A percentile compares a stretch with the other conserved stretches of the same genome.
Conservation (phyloP, 2,329 filamentous ascomycete genomes). For the Fusarium staphyleae region DNA sequence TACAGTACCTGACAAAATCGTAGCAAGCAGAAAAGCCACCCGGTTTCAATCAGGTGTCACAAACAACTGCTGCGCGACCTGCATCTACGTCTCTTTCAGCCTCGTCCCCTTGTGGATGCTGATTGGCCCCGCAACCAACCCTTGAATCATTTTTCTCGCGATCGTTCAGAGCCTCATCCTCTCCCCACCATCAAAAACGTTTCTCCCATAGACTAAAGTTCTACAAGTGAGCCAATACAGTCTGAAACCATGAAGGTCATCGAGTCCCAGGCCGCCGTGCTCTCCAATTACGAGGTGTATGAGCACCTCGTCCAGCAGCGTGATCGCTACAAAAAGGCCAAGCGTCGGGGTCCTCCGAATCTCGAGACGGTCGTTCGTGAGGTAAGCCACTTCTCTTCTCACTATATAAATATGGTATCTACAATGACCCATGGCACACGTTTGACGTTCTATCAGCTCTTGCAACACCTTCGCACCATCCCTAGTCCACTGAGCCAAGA, state of each 20-base stretch:
- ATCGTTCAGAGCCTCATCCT: constrained; percentile 23
- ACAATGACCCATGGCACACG: too few species aligned
- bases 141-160: background rate
- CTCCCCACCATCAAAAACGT: constrained; percentile 20
- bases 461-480: constrained; percentile 64
- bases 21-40: constrained; percentile 3
- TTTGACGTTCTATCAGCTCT: constrained; percentile 54
- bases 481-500: constrained; percentile 64
- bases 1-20: background rate
- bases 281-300: constrained; percentile 78
- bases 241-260: constrained; percentile 68
- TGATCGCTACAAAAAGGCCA: constrained; percentile 57
- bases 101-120: background rate
- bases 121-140: constrained; percentile 14
- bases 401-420: background rate
- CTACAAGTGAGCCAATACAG: background rate
- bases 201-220: background rate
- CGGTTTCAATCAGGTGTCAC: background rate
- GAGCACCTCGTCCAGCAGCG: constrained; percentile 67
- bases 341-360: constrained; percentile 62
- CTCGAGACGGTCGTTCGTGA: constrained; percentile 69
- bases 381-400: constrained; percentile 52
- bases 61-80: background rate
- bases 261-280: constrained; percentile 71
- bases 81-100: constrained; percentile 6